These are phyloP conservation scores for Rhazya stricta DNA, from an alignment of 257 asterid genomes.

Conservation along the genomic window DNA sequence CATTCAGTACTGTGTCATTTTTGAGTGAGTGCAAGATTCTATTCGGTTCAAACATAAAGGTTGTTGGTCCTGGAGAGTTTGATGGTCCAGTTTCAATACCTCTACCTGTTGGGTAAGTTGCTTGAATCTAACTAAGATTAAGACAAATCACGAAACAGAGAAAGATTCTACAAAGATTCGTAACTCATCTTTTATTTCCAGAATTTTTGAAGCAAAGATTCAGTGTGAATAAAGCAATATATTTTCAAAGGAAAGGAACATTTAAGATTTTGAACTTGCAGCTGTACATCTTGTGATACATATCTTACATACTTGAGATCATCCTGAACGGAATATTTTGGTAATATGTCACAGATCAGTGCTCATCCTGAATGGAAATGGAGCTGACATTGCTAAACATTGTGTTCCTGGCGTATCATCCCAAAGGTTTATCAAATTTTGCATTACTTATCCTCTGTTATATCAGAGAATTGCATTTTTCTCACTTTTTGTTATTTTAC, in stretches of 20 bases:
- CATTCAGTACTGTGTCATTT: conserved; percentile 80
- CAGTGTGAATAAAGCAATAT: too few relatives aligned
- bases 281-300: too few relatives aligned
- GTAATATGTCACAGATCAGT: conserved; percentile 51
- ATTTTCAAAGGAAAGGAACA: too few relatives aligned
- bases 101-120: conserved; percentile 70
- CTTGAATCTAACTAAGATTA: background rate
- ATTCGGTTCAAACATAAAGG: conserved; percentile 57
- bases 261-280: too few relatives aligned
- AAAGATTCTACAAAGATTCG: too few relatives aligned
- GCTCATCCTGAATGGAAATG: conserved; percentile 65
- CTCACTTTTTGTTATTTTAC: background rate
- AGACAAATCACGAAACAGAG: too few relatives aligned
- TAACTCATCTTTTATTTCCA: too few relatives aligned
- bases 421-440: too few relatives aligned
- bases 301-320: too few relatives aligned
- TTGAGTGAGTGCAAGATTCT: conserved; percentile 72
- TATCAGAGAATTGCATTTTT: background rate
- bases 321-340: too few relatives aligned
- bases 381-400: conserved; percentile 88
- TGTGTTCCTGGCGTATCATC: conserved; percentile 76
- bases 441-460: too few relatives aligned
- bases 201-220: background rate
- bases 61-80: conserved; percentile 73
- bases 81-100: conserved; percentile 55